phyloP scores from a whole-genome alignment of 106 monocot species.

The Apostasia ramifera region DNA sequence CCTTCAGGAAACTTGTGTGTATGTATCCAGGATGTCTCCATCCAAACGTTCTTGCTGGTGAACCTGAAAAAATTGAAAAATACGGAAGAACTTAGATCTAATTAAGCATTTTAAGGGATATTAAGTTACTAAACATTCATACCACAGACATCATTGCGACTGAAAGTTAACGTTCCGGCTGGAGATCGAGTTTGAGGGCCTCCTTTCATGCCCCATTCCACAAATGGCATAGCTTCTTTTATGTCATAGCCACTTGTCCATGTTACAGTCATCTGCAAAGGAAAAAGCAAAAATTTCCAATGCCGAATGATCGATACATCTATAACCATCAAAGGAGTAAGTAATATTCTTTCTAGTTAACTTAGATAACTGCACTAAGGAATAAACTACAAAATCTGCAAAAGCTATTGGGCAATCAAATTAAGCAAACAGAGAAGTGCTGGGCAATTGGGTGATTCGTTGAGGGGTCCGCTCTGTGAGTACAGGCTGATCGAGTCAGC shows the following conservation, averaged over 20 bases:
- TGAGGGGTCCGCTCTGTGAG: no score
- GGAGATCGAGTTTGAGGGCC: slow-evolving; percentile 43
- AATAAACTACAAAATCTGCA: no score
- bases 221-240: slow-evolving; percentile 74
- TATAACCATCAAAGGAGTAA: no score
- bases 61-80: slow-evolving; percentile 27
- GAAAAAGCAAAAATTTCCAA: background rate
- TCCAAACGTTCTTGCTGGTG: slow-evolving; percentile 88
- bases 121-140: slow-evolving; percentile 7
- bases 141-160: slow-evolving; percentile 81
- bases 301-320: no score
- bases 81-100: background rate
- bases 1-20: slow-evolving; percentile 82
- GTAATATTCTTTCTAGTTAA: no score
- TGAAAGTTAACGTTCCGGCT: slow-evolving; percentile 84
- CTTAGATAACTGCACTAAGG: no score
- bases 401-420: no score
- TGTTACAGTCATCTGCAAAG: slow-evolving; percentile 79
- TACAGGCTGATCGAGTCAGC: no score
- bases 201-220: slow-evolving; percentile 77
- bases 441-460: no score
- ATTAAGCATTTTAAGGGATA: background rate
- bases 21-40: slow-evolving; percentile 97
- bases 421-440: no score
- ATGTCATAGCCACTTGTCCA: slow-evolving; percentile 96